A percentile compares a stretch with the other conserved stretches of the same genome.
phyloP scores from a whole-genome alignment of 2,329 filamentous ascomycete species.

The Exophiala viscosa region DNA sequence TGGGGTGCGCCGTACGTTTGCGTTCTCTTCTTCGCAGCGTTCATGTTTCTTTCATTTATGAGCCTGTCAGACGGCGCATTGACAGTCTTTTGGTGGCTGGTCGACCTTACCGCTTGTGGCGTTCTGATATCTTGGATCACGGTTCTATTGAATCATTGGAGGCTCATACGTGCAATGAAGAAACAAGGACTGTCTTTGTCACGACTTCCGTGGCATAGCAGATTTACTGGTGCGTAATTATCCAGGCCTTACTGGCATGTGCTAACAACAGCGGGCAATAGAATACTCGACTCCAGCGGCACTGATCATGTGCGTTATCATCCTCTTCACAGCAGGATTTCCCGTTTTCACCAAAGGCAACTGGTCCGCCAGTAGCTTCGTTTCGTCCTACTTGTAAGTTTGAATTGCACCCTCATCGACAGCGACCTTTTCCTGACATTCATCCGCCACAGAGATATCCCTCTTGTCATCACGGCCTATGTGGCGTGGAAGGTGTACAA shows the following conservation, averaged over 20 bases:
- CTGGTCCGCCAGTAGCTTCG: constrained; percentile 56
- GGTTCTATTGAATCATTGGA: constrained; percentile 59
- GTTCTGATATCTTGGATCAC: constrained; percentile 62
- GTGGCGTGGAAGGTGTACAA: constrained; percentile 64
- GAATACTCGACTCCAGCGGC: constrained; percentile 60
- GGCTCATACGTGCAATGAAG: constrained; percentile 53
- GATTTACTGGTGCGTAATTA: constrained; percentile 55
- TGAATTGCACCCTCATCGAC: not conserved
- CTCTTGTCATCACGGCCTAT: constrained; percentile 57
- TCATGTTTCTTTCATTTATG: constrained; percentile 29
- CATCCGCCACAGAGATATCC: constrained; percentile 50
- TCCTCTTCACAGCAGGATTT: constrained; percentile 69
- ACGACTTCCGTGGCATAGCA: constrained; percentile 60
- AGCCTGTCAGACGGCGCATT: constrained; percentile 46
- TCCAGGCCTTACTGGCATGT: not conserved
- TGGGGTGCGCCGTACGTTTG: constrained; percentile 28
- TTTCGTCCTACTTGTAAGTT: constrained; percentile 60
- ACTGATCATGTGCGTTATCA: constrained; percentile 58
- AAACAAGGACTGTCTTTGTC: constrained; percentile 51
- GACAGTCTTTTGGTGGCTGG: constrained; percentile 64
- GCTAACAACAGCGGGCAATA: constrained; percentile 27
- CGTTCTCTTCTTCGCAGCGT: constrained; percentile 23
- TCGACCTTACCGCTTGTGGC: constrained; percentile 59
- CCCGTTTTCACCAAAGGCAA: constrained; percentile 57
- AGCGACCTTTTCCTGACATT: no score